A percentile compares a stretch with the other conserved stretches of the same genome.
These are phyloP conservation scores for Colletotrichum eremochloae DNA, from an alignment of 2,329 filamentous ascomycete species.

Conservation along the genomic window DNA sequence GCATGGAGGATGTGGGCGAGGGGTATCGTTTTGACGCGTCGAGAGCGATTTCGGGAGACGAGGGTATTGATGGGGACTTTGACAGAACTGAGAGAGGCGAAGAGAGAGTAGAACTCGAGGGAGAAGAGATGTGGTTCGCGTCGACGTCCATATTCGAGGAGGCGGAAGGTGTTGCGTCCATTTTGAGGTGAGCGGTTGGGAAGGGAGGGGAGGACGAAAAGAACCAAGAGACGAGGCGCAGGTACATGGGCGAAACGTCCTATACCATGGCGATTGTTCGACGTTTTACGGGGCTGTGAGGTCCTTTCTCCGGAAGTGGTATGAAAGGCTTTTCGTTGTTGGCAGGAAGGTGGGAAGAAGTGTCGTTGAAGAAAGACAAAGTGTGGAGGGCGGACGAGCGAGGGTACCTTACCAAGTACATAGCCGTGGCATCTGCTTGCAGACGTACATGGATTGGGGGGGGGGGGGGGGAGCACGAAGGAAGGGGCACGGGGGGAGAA, in stretches of 20 bases:
- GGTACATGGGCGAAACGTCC: conserved; percentile 35
- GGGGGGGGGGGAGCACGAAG: conserved; percentile 16
- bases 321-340: conserved; percentile 42
- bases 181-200: conserved; percentile 33
- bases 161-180: conserved; percentile 29
- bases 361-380: conserved; percentile 43
- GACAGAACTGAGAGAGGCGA: conserved; percentile 69
- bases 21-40: conserved; percentile 63
- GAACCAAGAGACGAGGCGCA: conserved; percentile 18
- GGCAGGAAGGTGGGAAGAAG: conserved; percentile 29
- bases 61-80: conserved; percentile 65
- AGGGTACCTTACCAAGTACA: conserved; percentile 42
- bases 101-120: conserved; percentile 59
- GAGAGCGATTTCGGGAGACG: conserved; percentile 54
- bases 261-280: conserved; percentile 41
- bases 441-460: conserved; percentile 36
- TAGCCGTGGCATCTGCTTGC: conserved; percentile 26
- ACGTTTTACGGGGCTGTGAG: conserved; percentile 7
- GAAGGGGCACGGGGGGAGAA: conserved; percentile 6
- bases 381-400: conserved; percentile 40
- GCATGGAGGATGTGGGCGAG: conserved; percentile 59
- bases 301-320: conserved; percentile 24
- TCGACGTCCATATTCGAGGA: conserved; percentile 39
- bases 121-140: conserved; percentile 31
- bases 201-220: conserved; percentile 25